Evolutionary conservation across 352 stramenopile genomes (phyloP).

Genomic region (Phytophthora pistaciae): DNA sequence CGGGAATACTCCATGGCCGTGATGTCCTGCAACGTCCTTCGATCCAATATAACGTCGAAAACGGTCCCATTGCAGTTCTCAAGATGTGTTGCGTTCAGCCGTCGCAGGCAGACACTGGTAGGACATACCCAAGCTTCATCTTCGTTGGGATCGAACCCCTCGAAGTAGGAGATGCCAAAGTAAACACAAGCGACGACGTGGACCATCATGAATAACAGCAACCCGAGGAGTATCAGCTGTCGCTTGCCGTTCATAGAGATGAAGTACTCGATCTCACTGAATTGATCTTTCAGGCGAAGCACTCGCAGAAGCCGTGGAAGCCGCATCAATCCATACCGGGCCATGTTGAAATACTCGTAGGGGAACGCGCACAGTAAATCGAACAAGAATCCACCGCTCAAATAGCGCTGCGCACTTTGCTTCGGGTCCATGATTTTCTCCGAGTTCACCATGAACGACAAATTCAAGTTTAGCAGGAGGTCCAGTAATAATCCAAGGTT

Average conservation of each 20-base stretch:
- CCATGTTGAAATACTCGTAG: constrained; percentile 35
- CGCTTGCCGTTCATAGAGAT: constrained; percentile 50
- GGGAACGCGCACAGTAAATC: constrained; percentile 57
- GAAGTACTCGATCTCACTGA: constrained; percentile 50
- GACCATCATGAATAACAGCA: constrained; percentile 49
- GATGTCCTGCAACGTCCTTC: background rate
- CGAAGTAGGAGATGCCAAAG: constrained; percentile 34
- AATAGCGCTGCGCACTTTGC: constrained; percentile 44
- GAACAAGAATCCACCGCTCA: constrained; percentile 38
- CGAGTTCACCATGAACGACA: constrained; percentile 51
- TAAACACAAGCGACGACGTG: constrained; percentile 53
- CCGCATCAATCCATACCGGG: constrained; percentile 34
- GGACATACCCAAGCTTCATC: constrained; percentile 37
- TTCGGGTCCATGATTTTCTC: constrained; percentile 61
- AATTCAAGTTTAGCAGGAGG: constrained; percentile 59
- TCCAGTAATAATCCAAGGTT: constrained; percentile 45
- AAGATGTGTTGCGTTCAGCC: constrained; percentile 14
- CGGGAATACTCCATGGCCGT: constrained; percentile 6
- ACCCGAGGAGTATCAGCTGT: constrained; percentile 46
- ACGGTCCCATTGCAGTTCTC: constrained; percentile 7
- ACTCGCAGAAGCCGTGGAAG: constrained; percentile 45
- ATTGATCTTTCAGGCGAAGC: constrained; percentile 34
- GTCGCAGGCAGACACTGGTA: constrained; percentile 24
- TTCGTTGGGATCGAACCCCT: constrained; percentile 30
- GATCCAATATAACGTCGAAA: background rate